A percentile compares a stretch with the other conserved stretches of the same genome.
Conservation (phyloP, 768 basidiomycete species). For the Royoungia palumana region DNA sequence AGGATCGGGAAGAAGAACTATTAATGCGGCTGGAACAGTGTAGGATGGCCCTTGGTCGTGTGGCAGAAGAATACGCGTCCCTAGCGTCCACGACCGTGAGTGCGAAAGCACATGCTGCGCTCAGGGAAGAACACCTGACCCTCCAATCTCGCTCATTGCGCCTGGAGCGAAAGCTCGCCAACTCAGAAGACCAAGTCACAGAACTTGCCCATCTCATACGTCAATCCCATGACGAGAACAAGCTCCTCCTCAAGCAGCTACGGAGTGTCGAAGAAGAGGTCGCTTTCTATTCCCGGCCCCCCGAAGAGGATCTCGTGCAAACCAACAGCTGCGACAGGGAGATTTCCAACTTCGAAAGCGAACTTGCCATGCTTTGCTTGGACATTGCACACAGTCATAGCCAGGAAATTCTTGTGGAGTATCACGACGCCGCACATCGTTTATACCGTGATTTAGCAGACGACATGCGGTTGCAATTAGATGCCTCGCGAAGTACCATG, state of each 20-base stretch:
- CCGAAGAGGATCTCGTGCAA: constrained; percentile 8
- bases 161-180: constrained; percentile 65
- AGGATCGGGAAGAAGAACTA: constrained; percentile 43
- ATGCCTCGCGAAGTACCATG: constrained; percentile 5
- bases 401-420: constrained; percentile 11
- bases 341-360: constrained; percentile 16
- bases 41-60: constrained; percentile 41
- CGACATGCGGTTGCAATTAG: constrained; percentile 27
- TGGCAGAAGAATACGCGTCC: constrained; percentile 53
- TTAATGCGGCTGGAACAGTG: constrained; percentile 51
- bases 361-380: constrained; percentile 11
- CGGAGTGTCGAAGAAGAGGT: constrained; percentile 17
- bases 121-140: constrained; percentile 40
- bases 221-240: constrained; percentile 51
- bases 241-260: constrained; percentile 33
- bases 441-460: constrained; percentile 39
- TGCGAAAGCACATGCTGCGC: constrained; percentile 30
- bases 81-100: constrained; percentile 46
- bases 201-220: constrained; percentile 65
- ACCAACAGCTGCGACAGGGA: neutral
- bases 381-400: constrained; percentile 15
- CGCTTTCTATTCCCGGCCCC: constrained; percentile 9
- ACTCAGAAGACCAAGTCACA: constrained; percentile 61
- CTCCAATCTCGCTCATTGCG: constrained; percentile 46
- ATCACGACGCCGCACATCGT: constrained; percentile 24